A percentile compares a stretch with the other conserved stretches of the same genome.
phyloP scores from a whole-genome alignment of 1,284 basidiomycete species.

The Melampsora larici-populina region DNA sequence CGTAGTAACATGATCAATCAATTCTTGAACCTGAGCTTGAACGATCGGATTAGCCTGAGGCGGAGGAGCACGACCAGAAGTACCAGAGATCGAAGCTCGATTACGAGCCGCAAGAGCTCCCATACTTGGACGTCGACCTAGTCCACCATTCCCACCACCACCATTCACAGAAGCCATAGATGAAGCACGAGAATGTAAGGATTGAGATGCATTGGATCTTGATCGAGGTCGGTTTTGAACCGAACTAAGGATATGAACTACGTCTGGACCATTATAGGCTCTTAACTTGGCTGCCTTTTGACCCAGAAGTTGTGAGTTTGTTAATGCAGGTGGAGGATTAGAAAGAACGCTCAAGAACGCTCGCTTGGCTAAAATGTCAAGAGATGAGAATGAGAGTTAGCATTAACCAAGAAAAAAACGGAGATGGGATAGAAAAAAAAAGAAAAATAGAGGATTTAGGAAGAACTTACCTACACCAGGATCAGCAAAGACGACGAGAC shows the following conservation, averaged over 20 bases:
- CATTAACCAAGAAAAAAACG: slow-evolving; percentile 42
- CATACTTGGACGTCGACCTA: slow-evolving; percentile 42
- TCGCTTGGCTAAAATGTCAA: slow-evolving; percentile 67
- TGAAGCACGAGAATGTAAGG: slow-evolving; percentile 40
- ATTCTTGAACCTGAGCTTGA: slow-evolving; percentile 27
- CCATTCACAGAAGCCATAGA: slow-evolving; percentile 16
- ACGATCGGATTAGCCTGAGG: not conserved
- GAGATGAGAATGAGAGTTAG: slow-evolving; percentile 49
- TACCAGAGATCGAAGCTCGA: slow-evolving; percentile 31
- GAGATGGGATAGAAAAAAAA: slow-evolving; percentile 21
- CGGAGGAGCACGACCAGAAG: not conserved
- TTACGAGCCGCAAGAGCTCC: slow-evolving; percentile 32
- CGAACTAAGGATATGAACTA: slow-evolving; percentile 79
- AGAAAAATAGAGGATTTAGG: slow-evolving; percentile 5
- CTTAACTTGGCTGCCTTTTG: slow-evolving; percentile 63
- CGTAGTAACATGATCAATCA: not conserved
- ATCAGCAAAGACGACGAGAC: slow-evolving; percentile 84
- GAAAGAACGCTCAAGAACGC: slow-evolving; percentile 86
- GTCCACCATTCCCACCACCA: not conserved
- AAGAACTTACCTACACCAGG: slow-evolving; percentile 56
- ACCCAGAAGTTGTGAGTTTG: slow-evolving; percentile 59
- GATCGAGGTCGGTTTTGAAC: slow-evolving; percentile 63
- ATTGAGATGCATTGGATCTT: slow-evolving; percentile 48
- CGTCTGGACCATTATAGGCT: slow-evolving; percentile 92
- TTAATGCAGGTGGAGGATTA: slow-evolving; percentile 70